Percentiles rank a stretch among this genome's conserved stretches.
Evolutionary conservation across 805 yeast genomes (phyloP).

Genomic region (Saccharomyces mikatae): DNA sequence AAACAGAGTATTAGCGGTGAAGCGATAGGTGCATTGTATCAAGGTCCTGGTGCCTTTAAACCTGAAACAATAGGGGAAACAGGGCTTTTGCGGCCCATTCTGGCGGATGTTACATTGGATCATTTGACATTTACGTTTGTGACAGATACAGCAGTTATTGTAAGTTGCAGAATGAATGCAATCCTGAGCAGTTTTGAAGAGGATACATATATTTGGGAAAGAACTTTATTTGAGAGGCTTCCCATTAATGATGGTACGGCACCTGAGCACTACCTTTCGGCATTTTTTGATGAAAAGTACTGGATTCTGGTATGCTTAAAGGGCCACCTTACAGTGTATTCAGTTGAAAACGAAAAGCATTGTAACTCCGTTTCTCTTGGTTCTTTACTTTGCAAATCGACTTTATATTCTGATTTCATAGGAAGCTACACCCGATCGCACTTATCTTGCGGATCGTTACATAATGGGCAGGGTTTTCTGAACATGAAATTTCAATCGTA

Average conservation of each 20-base stretch:
- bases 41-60: neutral
- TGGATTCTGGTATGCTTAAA: neutral
- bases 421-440: neutral
- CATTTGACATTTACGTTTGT: neutral
- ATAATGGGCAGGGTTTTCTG: neutral
- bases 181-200: neutral
- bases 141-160: neutral
- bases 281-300: neutral
- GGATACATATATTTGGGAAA: neutral
- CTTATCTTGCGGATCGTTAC: neutral
- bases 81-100: neutral
- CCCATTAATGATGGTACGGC: neutral
- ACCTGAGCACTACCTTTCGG: neutral
- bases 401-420: neutral
- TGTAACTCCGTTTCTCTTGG: neutral
- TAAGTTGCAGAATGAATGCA: neutral
- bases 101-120: neutral
- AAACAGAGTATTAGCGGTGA: neutral
- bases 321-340: neutral
- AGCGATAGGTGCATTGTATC: neutral
- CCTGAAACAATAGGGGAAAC: neutral
- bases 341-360: neutral
- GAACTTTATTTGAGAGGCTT: neutral
- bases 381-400: neutral
- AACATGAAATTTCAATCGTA: neutral